Evolutionary conservation across 1,284 basidiomycete genomes (phyloP).

Genomic region (Bondarzewia mesenterica): DNA sequence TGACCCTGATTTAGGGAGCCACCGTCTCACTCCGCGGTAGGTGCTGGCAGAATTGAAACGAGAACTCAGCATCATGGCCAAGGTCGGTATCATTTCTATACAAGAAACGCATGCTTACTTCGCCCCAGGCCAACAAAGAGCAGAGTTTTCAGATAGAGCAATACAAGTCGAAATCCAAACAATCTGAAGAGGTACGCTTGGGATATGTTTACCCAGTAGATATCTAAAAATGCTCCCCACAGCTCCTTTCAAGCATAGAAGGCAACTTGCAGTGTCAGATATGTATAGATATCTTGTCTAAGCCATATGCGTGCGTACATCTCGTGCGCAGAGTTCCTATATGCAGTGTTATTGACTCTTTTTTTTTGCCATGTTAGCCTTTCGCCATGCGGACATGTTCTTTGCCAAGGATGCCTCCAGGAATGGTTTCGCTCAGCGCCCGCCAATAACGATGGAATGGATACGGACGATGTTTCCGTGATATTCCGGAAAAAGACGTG

Average conservation of each 20-base stretch:
- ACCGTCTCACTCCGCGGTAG: too few relatives aligned
- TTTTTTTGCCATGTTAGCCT: conserved; percentile 31
- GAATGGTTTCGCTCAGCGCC: conserved; percentile 70
- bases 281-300: conserved; percentile 58
- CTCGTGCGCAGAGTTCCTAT: neutral
- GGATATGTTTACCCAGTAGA: neutral
- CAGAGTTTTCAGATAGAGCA: conserved; percentile 37
- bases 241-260: conserved; percentile 53
- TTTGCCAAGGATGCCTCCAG: conserved; percentile 61
- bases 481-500: conserved; percentile 58
- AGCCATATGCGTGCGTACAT: conserved; percentile 55
- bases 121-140: conserved; percentile 39
- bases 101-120: conserved; percentile 6
- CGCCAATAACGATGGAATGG: conserved; percentile 41
- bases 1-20: neutral
- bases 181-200: conserved; percentile 43
- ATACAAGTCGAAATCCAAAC: conserved; percentile 37
- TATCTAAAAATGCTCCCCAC: conserved; percentile 3
- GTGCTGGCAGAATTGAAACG: conserved; percentile 40
- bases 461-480: conserved; percentile 44
- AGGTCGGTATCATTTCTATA: conserved; percentile 18
- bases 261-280: conserved; percentile 60
- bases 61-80: conserved; percentile 28
- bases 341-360: neutral
- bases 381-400: conserved; percentile 65